Conservation (phyloP, 495 filamentous ascomycete genomes). For the Patellaria atrata region DNA sequence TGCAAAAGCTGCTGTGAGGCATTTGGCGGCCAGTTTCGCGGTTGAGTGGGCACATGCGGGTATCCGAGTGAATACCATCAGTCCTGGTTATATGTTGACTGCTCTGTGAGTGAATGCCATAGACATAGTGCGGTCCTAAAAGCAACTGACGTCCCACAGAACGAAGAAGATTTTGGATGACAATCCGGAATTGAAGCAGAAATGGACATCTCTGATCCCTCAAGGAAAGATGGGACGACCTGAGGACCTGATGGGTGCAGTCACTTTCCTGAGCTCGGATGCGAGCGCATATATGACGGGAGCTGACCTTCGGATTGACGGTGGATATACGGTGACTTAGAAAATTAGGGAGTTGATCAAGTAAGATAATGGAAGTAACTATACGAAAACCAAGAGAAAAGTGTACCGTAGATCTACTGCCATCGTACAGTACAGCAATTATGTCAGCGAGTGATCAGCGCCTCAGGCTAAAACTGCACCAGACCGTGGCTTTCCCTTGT, state of each 20-base stretch:
- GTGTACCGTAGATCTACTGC: not conserved
- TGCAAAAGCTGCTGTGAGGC: constrained; percentile 75
- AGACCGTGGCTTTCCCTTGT: not conserved
- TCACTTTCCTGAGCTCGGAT: constrained; percentile 79
- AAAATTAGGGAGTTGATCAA: not conserved
- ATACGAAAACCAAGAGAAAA: not conserved
- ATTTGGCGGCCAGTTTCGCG: constrained; percentile 63
- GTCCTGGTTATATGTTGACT: constrained; percentile 88
- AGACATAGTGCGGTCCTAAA: not conserved
- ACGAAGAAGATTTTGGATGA: constrained; percentile 91
- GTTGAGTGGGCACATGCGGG: constrained; percentile 79
- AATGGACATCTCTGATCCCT: constrained; percentile 87
- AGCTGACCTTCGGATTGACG: constrained; percentile 78
- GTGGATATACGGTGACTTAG: constrained; percentile 78
- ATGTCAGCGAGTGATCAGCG: not conserved
- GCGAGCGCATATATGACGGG: constrained; percentile 79
- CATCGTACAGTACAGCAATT: not conserved
- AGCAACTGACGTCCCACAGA: constrained; percentile 31
- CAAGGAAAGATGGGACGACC: constrained; percentile 85
- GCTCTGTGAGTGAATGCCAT: constrained; percentile 57
- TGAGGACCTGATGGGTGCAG: constrained; percentile 84
- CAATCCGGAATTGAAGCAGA: constrained; percentile 68
- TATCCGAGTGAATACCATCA: constrained; percentile 85
- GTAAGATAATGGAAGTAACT: too few relatives aligned
- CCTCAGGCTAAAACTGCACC: not conserved